Evolutionary conservation across 441 rosid genomes (phyloP), one percentile per base, ranked within the genome.

Genomic region (Syzygium malaccense): DNA sequence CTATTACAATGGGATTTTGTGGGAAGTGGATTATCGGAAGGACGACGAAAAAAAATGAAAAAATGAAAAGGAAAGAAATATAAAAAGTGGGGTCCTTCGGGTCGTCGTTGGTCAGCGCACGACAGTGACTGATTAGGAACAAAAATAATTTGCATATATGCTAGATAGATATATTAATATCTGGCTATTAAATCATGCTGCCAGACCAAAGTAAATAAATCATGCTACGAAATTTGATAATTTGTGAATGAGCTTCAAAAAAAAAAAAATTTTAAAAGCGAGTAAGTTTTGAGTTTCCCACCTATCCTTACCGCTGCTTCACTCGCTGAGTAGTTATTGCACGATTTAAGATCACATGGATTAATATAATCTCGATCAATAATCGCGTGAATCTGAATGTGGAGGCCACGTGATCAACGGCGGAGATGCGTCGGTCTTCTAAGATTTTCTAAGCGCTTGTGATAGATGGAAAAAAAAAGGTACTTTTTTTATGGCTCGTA

Each of bases 391-490:
- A 37, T 71, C 2, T 11, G 23, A 71, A 20, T n/a, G 1, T 6
- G 6, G 0, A 68, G 7, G 4, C 14, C 9, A 20, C 2, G 0
- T 10, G 28, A 71, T 71, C 28, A 1, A 3, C 4, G 3, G 2
- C 6, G 4, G 1, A 71, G 4, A 71, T 0, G 4, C 0, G 0
- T 3, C 2, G 3, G 12, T 20, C 14, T 20, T 37, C 23, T 23
- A 6, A 12, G 6, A 5, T 71, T 0, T 71, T 71, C 0, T 3
- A 37, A 3, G 8, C 14, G 5, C 20, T 37, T 6, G 9, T 4
- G 6, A 11, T 6, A 5, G 1, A 71, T 13, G 18, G 23, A 5
- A 23, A 64, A 71, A 11, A 23, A 64, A 71, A 33, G 2, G 2
- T 23, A 3, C 83, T 37, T 71, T 71, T 37, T 71, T 71, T 37